Evolutionary conservation across 345 rosid species (phyloP).

Genomic region (Salix exigua): DNA sequence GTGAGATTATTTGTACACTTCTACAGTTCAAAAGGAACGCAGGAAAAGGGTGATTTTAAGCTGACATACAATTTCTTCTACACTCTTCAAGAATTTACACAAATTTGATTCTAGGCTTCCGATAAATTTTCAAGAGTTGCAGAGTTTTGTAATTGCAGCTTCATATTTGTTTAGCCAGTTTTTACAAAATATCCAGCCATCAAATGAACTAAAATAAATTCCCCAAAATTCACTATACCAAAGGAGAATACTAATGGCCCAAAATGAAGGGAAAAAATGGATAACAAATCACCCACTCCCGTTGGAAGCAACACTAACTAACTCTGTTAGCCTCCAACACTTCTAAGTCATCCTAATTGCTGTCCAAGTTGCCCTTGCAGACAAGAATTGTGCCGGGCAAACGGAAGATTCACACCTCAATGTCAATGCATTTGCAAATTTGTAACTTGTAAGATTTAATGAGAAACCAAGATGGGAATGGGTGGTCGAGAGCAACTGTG

Average conservation of each 20-base stretch:
- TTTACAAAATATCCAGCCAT: constrained; percentile 23
- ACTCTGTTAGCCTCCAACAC: constrained; percentile 30
- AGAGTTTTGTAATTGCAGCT: neutral
- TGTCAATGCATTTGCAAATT: constrained; percentile 37
- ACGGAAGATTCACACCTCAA: constrained; percentile 12
- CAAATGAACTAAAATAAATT: constrained; percentile 17
- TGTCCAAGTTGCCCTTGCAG: constrained; percentile 21
- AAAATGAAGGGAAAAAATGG: constrained; percentile 29
- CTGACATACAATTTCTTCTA: neutral
- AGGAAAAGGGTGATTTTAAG: neutral
- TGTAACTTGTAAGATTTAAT: constrained; percentile 4
- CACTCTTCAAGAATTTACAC: neutral
- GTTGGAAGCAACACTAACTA: constrained; percentile 33
- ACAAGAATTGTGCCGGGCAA: constrained; percentile 16
- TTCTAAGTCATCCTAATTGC: constrained; percentile 22
- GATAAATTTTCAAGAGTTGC: neutral
- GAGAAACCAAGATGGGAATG: constrained; percentile 21
- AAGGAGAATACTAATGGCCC: constrained; percentile 23
- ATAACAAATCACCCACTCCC: constrained; percentile 25
- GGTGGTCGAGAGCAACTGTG: constrained; percentile 20
- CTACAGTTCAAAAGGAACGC: neutral
- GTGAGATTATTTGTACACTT: neutral
- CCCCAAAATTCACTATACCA: constrained; percentile 23
- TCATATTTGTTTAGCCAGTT: constrained; percentile 12
- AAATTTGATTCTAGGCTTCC: neutral